Conservation (phyloP, 768 basidiomycete species). For the Leccinellum albellum region DNA sequence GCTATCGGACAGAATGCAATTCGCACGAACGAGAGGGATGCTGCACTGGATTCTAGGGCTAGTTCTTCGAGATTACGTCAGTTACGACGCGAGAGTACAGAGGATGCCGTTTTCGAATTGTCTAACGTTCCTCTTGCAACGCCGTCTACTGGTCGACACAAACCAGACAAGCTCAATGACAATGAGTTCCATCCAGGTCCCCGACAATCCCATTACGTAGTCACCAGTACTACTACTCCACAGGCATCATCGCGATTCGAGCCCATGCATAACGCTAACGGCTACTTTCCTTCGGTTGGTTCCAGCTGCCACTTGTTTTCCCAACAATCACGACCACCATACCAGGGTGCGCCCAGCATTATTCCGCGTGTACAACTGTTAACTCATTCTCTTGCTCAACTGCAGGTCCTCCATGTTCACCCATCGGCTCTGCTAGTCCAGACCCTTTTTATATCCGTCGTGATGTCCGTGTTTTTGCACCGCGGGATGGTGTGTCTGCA, state of each 20-base stretch:
- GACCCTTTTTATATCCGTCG: slow-evolving; percentile 3
- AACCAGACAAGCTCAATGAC: background rate
- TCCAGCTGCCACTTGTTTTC: background rate
- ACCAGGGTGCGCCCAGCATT: background rate
- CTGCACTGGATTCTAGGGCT: background rate
- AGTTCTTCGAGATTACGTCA: background rate
- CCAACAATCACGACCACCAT: background rate
- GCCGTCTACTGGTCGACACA: slow-evolving; percentile 4
- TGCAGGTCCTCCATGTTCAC: background rate
- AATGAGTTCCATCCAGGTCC: background rate
- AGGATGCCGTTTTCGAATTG: background rate
- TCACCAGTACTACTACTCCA: slow-evolving; percentile 16
- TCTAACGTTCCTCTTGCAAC: slow-evolving; percentile 6
- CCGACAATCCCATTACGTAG: background rate
- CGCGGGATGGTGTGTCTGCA: background rate
- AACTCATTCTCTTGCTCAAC: background rate
- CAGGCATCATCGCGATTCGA: slow-evolving; percentile 4
- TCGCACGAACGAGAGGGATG: background rate
- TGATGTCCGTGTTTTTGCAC: background rate
- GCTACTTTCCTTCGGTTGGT: slow-evolving; percentile 1
- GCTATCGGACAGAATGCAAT: background rate
- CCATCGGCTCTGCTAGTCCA: background rate
- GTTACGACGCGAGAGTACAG: background rate
- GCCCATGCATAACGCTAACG: background rate
- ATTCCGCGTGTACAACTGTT: background rate